Evolutionary conservation across 2,329 filamentous ascomycete genomes (phyloP).

Genomic region (Pleurostoma richardsiae): DNA sequence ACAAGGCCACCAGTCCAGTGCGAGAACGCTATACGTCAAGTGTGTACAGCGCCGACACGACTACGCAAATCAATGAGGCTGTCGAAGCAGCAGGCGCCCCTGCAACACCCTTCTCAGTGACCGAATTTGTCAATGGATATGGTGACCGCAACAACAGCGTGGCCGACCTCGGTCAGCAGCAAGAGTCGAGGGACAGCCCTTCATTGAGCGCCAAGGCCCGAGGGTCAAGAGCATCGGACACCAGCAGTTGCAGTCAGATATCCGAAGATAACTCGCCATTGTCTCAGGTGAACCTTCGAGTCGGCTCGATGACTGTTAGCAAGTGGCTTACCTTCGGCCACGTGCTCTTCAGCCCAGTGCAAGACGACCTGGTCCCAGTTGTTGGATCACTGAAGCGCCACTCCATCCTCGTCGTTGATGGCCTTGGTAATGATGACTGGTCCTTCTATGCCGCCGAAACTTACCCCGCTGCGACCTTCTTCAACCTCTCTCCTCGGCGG

Average conservation of each 20-base stretch:
- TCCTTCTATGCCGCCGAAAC: conserved; percentile 81
- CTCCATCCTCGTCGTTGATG: conserved; percentile 73
- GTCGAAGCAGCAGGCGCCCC: conserved; percentile 34
- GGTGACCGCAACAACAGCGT: conserved; percentile 26
- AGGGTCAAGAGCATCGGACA: conserved; percentile 32
- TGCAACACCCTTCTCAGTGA: conserved; percentile 35
- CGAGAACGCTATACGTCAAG: conserved; percentile 38
- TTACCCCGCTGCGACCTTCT: conserved; percentile 69
- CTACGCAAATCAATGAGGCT: conserved; percentile 43
- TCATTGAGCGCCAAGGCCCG: conserved; percentile 18
- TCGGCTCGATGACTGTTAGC: conserved; percentile 78
- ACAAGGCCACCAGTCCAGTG: conserved; percentile 21
- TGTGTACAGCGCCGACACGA: conserved; percentile 50
- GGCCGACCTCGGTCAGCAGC: conserved; percentile 9
- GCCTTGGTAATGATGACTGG: conserved; percentile 84
- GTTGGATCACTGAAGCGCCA: conserved; percentile 47
- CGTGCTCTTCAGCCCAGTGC: conserved; percentile 74
- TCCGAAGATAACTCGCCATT: conserved; percentile 57
- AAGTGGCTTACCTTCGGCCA: conserved; percentile 85
- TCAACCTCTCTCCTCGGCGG: conserved; percentile 63
- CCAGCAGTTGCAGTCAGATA: conserved; percentile 38
- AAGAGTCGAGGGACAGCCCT: conserved; percentile 9
- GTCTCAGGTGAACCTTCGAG: conserved; percentile 69
- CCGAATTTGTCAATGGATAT: conserved; percentile 35
- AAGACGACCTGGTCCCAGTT: conserved; percentile 60